Evolutionary conservation across 225 moss, liverwort and hornwort genomes (phyloP).

Genomic region (Physcomitrium patens): DNA sequence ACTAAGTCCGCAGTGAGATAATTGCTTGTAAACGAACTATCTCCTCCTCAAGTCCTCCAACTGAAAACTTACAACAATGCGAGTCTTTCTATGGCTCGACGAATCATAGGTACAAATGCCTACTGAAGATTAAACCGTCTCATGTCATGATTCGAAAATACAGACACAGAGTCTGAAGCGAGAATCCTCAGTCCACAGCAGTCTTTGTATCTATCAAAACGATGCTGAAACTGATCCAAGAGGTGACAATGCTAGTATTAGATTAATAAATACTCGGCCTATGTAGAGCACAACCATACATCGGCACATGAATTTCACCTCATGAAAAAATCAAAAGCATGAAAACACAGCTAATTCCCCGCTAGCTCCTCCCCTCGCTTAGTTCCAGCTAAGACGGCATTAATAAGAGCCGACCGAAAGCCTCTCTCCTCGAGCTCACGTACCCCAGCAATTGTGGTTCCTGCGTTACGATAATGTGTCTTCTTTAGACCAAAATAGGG

Average conservation of each 20-base stretch:
- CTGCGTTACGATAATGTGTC: slow-evolving; percentile 35
- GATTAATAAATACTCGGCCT: slow-evolving; percentile 6
- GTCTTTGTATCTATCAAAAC: background rate
- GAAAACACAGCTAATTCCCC: slow-evolving; percentile 20
- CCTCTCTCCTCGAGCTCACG: slow-evolving; percentile 85
- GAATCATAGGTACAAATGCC: too few relatives aligned
- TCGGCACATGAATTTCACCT: background rate
- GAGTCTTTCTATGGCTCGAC: too few relatives aligned
- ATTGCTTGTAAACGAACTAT: too few relatives aligned
- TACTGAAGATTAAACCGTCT: background rate
- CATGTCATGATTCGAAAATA: background rate
- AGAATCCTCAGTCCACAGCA: background rate
- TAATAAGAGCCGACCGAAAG: slow-evolving; percentile 83
- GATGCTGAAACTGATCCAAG: slow-evolving; percentile 4
- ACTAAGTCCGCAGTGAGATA: too few relatives aligned
- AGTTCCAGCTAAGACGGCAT: slow-evolving; percentile 83
- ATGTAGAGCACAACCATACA: background rate
- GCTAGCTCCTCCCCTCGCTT: slow-evolving; percentile 76
- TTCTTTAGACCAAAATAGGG: background rate
- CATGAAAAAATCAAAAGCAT: background rate
- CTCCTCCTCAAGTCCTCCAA: too few relatives aligned
- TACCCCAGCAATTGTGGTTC: slow-evolving; percentile 93
- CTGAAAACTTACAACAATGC: too few relatives aligned
- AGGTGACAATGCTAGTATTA: background rate
- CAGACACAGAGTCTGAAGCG: background rate